Conservation (phyloP, 257 asterid genomes). For the Gynochthodes officinalis region DNA sequence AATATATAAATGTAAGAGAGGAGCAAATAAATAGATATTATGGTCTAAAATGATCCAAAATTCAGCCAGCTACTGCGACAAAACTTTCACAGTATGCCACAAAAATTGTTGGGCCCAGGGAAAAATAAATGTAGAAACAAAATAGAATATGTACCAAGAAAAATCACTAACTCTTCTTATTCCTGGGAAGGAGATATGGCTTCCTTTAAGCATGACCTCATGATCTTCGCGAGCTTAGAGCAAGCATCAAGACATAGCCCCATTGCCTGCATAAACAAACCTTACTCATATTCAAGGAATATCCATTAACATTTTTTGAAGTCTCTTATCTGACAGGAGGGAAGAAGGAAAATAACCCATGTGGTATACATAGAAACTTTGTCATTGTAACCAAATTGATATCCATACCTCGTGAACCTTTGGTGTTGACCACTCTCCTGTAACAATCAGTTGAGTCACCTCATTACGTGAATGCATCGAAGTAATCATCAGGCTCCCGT, state of each 20-base stretch:
- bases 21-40: constrained; percentile 2
- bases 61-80: constrained; percentile 1
- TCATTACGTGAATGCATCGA: constrained; percentile 92
- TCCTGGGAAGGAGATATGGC: constrained; percentile 47
- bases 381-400: constrained; percentile 2
- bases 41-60: not conserved
- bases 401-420: constrained; percentile 69
- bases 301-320: not conserved
- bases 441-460: constrained; percentile 76
- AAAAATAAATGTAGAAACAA: not conserved
- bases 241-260: constrained; percentile 89
- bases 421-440: constrained; percentile 92
- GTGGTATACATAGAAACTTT: not conserved
- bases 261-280: constrained; percentile 60
- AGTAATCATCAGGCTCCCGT: constrained; percentile 69
- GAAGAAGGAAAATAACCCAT: not conserved
- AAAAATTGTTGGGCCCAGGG: constrained; percentile 8
- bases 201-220: constrained; percentile 75
- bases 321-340: not conserved
- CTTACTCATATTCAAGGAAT: no score
- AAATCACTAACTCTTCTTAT: constrained; percentile 7
- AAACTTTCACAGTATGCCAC: not conserved
- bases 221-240: constrained; percentile 70
- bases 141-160: not conserved
- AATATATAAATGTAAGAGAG: not conserved